A percentile compares a stretch with the other conserved stretches of the same genome.
These are phyloP conservation scores for Flaveria brownii DNA, from an alignment of 129 eudicot species.

Conservation along the genomic window DNA sequence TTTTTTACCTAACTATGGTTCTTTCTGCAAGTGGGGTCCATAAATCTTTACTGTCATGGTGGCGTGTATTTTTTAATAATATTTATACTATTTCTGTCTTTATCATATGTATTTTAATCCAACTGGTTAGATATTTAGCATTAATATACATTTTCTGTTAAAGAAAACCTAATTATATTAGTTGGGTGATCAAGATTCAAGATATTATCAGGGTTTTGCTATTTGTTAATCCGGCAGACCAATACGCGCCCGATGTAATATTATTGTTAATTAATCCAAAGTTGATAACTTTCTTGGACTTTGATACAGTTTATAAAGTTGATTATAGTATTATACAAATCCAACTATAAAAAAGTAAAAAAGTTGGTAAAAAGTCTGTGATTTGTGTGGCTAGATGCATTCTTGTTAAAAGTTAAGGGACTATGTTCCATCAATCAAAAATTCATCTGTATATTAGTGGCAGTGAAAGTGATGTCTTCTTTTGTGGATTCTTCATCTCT, in stretches of 20 bases:
- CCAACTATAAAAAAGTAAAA: neutral
- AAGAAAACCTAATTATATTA: conserved; percentile 28
- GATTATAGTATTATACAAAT: conserved; percentile 13
- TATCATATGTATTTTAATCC: conserved; percentile 22
- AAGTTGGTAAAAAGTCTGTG: conserved; percentile 24
- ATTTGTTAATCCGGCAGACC: neutral
- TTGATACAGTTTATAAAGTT: conserved; percentile 5
- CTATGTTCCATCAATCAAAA: conserved; percentile 27
- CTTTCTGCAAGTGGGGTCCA: conserved; percentile 37
- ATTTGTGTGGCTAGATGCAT: conserved; percentile 16
- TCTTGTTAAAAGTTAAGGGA: conserved; percentile 28
- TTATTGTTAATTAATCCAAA: conserved; percentile 8
- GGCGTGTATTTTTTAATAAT: conserved; percentile 2
- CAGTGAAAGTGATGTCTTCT: conserved; percentile 38
- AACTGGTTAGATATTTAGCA: conserved; percentile 25
- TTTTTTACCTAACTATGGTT: conserved; percentile 28
- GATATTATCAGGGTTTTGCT: neutral
- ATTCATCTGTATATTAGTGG: conserved; percentile 34
- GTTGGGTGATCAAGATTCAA: conserved; percentile 26
- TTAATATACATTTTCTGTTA: conserved; percentile 18
- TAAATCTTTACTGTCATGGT: conserved; percentile 27
- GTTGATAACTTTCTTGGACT: conserved; percentile 20
- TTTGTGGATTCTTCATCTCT: conserved; percentile 33
- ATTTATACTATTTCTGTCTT: conserved; percentile 26
- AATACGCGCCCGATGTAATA: conserved; percentile 4